Base-by-base conservation (phyloP, 768 basidiomycete genomes). In the Tricholoma saponaceum region DNA sequence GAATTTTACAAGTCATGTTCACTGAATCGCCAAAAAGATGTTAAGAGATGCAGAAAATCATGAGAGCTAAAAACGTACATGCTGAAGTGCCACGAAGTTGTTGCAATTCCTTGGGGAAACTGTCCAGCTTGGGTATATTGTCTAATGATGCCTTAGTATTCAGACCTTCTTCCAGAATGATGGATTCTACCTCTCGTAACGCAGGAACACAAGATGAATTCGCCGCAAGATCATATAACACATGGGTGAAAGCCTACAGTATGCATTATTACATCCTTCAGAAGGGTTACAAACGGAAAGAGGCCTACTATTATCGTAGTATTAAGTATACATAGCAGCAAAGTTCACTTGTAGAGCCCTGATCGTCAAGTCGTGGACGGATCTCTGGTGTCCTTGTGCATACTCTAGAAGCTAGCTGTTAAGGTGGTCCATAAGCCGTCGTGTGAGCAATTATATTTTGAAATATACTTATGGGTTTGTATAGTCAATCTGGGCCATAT, bases 401-500 rank as follows among this genome's bases (percentile, higher is more conserved):
- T 66, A 66, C 33, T 76, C 76, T 39, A 81, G 64, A 6, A 81
- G 61, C 80, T 80, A 83, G 39, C 70, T 71, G 4, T 81, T 70
- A 35, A 78, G 62, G 60, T 56, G 8, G 28, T 3, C 28, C 4
- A 32, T 44, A 44, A 58, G 30, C 32, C n/a, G n/a, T n/a, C 52
- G 28, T 28, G 28, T 41, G 56, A 39, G 51, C 16, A 1, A n/a
- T n/a, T 5, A 35, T 9, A 30, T 2, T 8, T 5, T 32, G 14
- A 22, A 9, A 9, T 46, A 18, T 22, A 58, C 65, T 61, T 37
- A 74, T 73, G 16, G 71, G 74, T 58, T 67, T 72, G 13, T 67
- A 69, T 35, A 68, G 62, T 61, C 69, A 72, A 26, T 74, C 69
- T 10, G 28, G 22, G 1, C 71, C 72, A 52, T 62, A 63, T 30